phyloP scores from a whole-genome alignment of 345 rosid species.

The Moricandia arvensis region DNA sequence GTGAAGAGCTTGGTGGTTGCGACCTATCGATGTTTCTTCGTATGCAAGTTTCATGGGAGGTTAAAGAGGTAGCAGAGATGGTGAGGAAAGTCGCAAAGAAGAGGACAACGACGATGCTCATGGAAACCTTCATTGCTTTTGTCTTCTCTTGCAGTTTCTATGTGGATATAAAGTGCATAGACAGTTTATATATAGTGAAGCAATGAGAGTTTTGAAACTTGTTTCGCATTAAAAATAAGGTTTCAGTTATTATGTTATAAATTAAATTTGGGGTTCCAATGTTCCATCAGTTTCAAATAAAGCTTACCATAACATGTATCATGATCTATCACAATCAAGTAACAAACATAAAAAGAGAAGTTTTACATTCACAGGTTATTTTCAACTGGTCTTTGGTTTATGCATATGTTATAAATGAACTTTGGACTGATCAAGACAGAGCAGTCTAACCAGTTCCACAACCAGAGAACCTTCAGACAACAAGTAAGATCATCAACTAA shows the following conservation, averaged over 20 bases:
- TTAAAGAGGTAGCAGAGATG: background rate
- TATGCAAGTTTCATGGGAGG: slow-evolving; percentile 19
- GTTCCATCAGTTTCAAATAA: background rate
- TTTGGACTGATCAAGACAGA: background rate
- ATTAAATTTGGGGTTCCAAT: background rate
- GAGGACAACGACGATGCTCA: background rate
- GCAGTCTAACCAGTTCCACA: background rate
- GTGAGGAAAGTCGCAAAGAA: background rate
- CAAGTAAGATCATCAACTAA: background rate
- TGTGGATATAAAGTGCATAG: no score
- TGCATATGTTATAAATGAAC: background rate
- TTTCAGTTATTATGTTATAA: background rate
- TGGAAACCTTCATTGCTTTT: no score
- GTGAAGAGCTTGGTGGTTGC: background rate
- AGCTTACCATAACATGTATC: background rate
- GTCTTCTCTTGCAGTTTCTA: no score
- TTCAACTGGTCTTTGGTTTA: background rate
- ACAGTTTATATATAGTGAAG: background rate
- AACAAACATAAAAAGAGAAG: background rate
- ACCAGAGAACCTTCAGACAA: background rate
- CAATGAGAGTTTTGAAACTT: background rate
- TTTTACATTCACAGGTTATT: background rate
- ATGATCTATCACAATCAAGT: background rate
- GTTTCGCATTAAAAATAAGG: background rate
- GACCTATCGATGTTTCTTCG: slow-evolving; percentile 2